Evolutionary conservation across 2,329 filamentous ascomycete genomes (phyloP), one percentile per base, ranked within the genome.

Genomic region (Drechslerella coelobrocha): DNA sequence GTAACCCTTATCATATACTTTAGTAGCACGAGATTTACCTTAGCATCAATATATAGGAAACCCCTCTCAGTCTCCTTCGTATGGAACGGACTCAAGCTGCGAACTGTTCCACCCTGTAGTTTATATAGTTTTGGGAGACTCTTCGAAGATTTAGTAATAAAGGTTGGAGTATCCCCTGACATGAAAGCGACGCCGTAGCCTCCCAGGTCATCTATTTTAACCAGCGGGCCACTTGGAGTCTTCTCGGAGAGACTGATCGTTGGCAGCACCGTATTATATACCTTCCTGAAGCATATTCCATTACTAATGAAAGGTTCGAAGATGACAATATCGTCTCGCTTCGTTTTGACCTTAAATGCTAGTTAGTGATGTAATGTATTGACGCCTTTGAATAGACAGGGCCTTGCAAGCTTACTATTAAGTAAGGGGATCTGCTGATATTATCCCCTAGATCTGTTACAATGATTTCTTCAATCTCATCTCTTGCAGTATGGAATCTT

Each of bases 131-230:
- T 87, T 0, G 93, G 92, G 3, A 84, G 79, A 55, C 88, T 92
- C 73, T 91, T 89, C 34, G 91, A 85, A 51, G 91, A 91, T 76
- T 90, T 95, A 45, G 97, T 78, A 47, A 99, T 81, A 77, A 97
- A 92, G 65, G 87, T 88, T 0, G 93, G 89, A 0, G 91, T 91
- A 2, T 84, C 79, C 0, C 93, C 92, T 0, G 91, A 88, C 53
- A 97, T 83, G 76, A 96, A 94, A 0, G 97, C 88, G 0, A 89
- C 85, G 76, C 86, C 88, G 78, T 92, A 92, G 2, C 91, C 91
- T 27, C 84, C 86, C n/a, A 97, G 77, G 62, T 90, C 88, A 61
- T 81, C 76, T 45, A 89, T 83, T 0, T 82, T 79, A 1, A 84
- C 81, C 39, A 92, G 80, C 0, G 87, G 83, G 17, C 84, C 80